Percentiles rank a stretch among this genome's conserved stretches.
phyloP scores from a whole-genome alignment of 1,139 yeast genomes.

The Meyerozyma sp. region DNA sequence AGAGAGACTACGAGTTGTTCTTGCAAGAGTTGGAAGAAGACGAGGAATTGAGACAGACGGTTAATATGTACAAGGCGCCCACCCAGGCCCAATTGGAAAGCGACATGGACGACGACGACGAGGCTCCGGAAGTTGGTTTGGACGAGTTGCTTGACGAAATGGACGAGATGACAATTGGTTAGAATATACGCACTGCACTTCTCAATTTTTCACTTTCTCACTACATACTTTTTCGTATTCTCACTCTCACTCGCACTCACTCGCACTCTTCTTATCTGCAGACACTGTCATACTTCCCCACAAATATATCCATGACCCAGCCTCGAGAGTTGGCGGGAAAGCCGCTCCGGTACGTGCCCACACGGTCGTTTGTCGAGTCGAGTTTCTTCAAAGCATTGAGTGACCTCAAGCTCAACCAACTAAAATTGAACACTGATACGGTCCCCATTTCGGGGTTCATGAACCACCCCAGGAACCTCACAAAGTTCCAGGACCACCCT shows the following conservation, averaged over 20 bases:
- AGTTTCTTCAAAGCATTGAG: constrained; percentile 77
- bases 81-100: constrained; percentile 38
- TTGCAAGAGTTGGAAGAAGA: constrained; percentile 97
- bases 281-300: background rate
- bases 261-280: background rate
- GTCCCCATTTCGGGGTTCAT: constrained; percentile 35
- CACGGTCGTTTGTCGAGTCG: constrained; percentile 75
- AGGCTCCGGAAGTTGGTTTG: constrained; percentile 69
- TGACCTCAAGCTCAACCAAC: constrained; percentile 58
- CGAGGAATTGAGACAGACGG: constrained; percentile 84
- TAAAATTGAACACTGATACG: constrained; percentile 52
- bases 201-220: no score
- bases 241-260: no score
- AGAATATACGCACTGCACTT: background rate
- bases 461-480: constrained; percentile 26
- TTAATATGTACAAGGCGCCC: constrained; percentile 74
- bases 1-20: constrained; percentile 91
- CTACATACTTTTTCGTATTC: no score
- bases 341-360: constrained; percentile 42
- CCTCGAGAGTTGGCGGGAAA: background rate
- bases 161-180: constrained; percentile 67
- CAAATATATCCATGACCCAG: background rate
- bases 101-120: constrained; percentile 57
- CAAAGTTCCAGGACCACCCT: constrained; percentile 39
- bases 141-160: constrained; percentile 87